Base-by-base conservation (phyloP, 257 asterid species). In the Agastache rugosa region DNA sequence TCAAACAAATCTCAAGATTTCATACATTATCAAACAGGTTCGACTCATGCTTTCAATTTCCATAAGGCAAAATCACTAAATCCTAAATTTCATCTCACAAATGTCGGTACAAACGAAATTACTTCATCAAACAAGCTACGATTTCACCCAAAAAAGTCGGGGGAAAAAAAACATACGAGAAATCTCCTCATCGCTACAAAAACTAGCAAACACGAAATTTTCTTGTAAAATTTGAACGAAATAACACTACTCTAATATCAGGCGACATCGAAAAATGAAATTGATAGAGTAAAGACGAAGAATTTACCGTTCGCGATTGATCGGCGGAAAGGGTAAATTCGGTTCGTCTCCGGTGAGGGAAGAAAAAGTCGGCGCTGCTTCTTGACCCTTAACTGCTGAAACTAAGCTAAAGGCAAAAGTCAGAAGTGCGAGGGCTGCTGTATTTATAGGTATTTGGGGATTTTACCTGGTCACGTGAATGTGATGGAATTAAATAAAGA, bases 371-470 rank as follows among this genome's bases (percentile, higher is more conserved):
- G 12, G 17, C 27, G 61, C 35, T 17, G 56, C 41, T 56, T n/a
- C n/a, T n/a, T 34, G 11, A 42, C 29, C 29, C 48, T 55, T 50
- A 55, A 66, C 39, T 67, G 53, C 54, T 29, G 25, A 58, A 58
- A 15, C 55, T 29, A 58, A 58, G 69, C 42, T 15, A 23, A 54
- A 39, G 63, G 70, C 29, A 59, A 75, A 44, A 54, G 69, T 45
- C 54, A 19, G 42, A 45, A 56, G 4, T 29, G 47, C 23, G 5
- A 15, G 54, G 75, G 71, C 47, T 10, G 20, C 56, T 39, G 75
- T 60, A 23, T 69, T 37, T 77, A 70, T 77, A 71, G 56, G 74
- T 56, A 14, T 70, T 50, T 29, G 19, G 29, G 75, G 29, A 25
- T 67, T 27, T 29, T 67, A 47, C 63, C 34, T 5, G 55, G 45